A percentile compares a stretch with the other conserved stretches of the same genome.
phyloP scores from a whole-genome alignment of 805 yeast genomes.

The Candida orba region DNA sequence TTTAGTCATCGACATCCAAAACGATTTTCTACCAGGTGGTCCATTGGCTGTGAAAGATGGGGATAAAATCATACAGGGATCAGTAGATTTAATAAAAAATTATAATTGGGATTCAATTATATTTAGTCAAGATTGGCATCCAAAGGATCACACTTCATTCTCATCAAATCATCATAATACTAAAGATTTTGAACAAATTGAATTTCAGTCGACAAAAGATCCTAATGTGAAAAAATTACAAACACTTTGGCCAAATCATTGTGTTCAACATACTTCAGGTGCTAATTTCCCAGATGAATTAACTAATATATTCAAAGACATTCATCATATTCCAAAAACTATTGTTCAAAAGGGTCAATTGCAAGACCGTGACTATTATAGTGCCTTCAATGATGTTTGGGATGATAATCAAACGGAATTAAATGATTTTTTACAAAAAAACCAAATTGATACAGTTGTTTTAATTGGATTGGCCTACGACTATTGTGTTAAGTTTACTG shows the following conservation, averaged over 20 bases:
- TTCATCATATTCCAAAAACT: slow-evolving; percentile 29
- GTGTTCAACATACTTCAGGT: slow-evolving; percentile 68
- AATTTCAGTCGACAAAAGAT: slow-evolving; percentile 44
- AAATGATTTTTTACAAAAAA: slow-evolving; percentile 35
- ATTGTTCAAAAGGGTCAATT: slow-evolving; percentile 67
- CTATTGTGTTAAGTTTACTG: slow-evolving; percentile 75
- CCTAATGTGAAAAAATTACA: slow-evolving; percentile 29
- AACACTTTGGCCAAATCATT: slow-evolving; percentile 86
- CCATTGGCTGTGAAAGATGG: slow-evolving; percentile 69
- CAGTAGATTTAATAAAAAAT: slow-evolving; percentile 39
- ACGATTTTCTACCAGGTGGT: slow-evolving; percentile 84
- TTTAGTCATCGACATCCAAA: slow-evolving; percentile 73
- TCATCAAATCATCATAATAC: slow-evolving; percentile 54
- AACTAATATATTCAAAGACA: slow-evolving; percentile 24
- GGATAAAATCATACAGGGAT: slow-evolving; percentile 44
- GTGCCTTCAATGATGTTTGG: slow-evolving; percentile 83
- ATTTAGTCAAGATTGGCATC: slow-evolving; percentile 89
- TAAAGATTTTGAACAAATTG: slow-evolving; percentile 43
- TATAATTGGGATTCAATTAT: slow-evolving; percentile 57
- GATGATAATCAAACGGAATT: slow-evolving; percentile 62
- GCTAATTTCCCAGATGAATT: slow-evolving; percentile 52
- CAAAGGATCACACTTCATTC: slow-evolving; percentile 69
- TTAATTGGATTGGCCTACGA: slow-evolving; percentile 85
- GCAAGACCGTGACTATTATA: slow-evolving; percentile 74
- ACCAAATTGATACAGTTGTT: slow-evolving; percentile 51